Evolutionary conservation across 441 rosid genomes (phyloP), one percentile per base, ranked within the genome.

Genomic region (Gossypium gossypioides): DNA sequence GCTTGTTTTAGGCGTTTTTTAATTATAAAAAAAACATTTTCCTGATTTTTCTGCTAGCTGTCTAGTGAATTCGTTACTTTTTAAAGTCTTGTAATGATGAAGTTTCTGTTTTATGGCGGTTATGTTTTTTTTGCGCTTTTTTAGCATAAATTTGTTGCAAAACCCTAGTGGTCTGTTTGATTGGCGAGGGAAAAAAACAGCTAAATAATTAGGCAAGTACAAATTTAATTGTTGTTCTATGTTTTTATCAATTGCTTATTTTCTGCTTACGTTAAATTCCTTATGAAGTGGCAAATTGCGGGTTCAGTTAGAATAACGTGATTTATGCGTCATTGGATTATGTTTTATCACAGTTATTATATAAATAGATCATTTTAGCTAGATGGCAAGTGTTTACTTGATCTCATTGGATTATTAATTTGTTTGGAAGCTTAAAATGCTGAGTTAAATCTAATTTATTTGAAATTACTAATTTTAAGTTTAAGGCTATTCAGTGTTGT

Each of bases 401-500:
- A 56, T 65, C 8, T 65, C 22, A 65, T 65, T 44, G 70, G 21
- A 44, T 22, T 65, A 5, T 46, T 46, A 10, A 13, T 67, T 54
- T 32, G 9, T 55, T 51, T 32, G 51, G 51, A 50, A 52, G 9
- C 22, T 12, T 0, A 22, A 65, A 64, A 32, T 54, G 55, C 27
- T 46, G 62, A 51, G 18, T 19, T 21, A 57, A 15, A 32, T 71
- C 2, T 16, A 15, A 56, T 25, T 4, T 48, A 3, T 65, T 18
- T 6, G 29, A 59, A 54, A 72, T 50, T 13, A 63, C 18, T 64
- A n/a, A 18, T 19, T 67, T 27, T 18, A 50, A 12, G 69, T 42
- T 67, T 54, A 34, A 29, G 52, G 52, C 9, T 70, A 63, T 71
- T 72, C 48, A 19, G 74, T 79, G 25, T 77, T 5, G 65, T 76